A percentile compares a stretch with the other conserved stretches of the same genome.
These are phyloP conservation scores for Dovyalis caffra DNA, from an alignment of 345 rosid genomes.

Conservation along the genomic window DNA sequence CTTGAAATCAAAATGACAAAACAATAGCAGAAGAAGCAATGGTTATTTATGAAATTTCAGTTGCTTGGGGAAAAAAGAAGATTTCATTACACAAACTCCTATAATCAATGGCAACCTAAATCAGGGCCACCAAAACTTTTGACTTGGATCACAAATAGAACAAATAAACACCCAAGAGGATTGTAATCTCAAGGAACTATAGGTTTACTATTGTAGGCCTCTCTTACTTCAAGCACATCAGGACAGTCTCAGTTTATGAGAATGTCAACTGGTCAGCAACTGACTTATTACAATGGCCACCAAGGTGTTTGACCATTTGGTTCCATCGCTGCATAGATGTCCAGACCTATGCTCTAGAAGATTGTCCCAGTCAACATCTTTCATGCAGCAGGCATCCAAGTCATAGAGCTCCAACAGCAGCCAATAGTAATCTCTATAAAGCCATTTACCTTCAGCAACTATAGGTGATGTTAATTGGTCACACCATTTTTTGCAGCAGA, in stretches of 20 bases:
- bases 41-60: background rate
- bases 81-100: background rate
- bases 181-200: background rate
- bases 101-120: background rate
- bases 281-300: constrained; percentile 32
- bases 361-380: constrained; percentile 79
- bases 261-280: constrained; percentile 66
- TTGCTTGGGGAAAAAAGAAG: background rate
- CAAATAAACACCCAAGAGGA: background rate
- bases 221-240: constrained; percentile 62
- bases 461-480: constrained; percentile 51
- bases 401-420: constrained; percentile 49
- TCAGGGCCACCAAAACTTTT: background rate
- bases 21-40: no score
- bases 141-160: background rate
- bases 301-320: constrained; percentile 68
- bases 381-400: constrained; percentile 70
- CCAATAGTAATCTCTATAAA: constrained; percentile 65
- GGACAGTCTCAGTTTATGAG: constrained; percentile 53
- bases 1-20: no score
- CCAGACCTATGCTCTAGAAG: constrained; percentile 65
- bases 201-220: constrained; percentile 46
- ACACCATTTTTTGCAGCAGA: constrained; percentile 70
- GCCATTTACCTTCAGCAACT: constrained; percentile 68
- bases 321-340: constrained; percentile 61